A percentile compares a stretch with the other conserved stretches of the same genome.
Evolutionary conservation across 1,284 basidiomycete species (phyloP).

Genomic region (Rhodofomes roseus): DNA sequence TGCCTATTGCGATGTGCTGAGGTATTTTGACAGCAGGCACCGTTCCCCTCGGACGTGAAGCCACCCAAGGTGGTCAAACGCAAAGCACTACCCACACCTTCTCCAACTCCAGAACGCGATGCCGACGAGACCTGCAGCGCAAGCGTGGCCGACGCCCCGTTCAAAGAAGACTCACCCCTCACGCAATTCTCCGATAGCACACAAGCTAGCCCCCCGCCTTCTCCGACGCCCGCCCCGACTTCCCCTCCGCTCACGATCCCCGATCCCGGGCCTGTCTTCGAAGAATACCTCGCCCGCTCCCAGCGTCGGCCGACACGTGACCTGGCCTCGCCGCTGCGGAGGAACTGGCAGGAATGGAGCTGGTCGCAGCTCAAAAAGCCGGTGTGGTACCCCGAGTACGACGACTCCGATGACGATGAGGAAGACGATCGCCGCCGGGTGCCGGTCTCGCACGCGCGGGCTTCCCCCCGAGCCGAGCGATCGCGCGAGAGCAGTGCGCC

Average conservation of each 20-base stretch:
- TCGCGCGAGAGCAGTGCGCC: neutral
- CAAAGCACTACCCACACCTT: constrained; percentile 19
- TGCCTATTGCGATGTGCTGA: neutral
- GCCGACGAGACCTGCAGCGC: constrained; percentile 11
- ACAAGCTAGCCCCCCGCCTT: constrained; percentile 2
- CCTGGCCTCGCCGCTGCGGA: constrained; percentile 11
- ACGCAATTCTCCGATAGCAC: neutral
- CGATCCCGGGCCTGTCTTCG: constrained; percentile 14
- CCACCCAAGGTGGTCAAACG: neutral
- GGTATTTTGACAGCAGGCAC: neutral
- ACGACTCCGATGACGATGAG: neutral
- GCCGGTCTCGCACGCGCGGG: neutral
- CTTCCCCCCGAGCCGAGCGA: neutral
- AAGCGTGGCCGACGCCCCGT: neutral
- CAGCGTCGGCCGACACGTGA: constrained; percentile 16
- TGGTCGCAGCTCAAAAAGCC: constrained; percentile 19
- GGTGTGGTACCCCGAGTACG: constrained; percentile 15
- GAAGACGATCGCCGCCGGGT: constrained; percentile 1
- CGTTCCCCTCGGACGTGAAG: constrained; percentile 3
- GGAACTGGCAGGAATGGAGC: constrained; percentile 22
- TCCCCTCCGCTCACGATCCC: constrained; percentile 1
- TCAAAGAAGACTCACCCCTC: constrained; percentile 8
- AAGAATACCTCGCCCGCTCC: constrained; percentile 21
- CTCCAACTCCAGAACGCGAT: constrained; percentile 37
- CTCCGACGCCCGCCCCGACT: constrained; percentile 5